Percentiles rank a stretch among this genome's conserved stretches.
These are phyloP conservation scores for Aureobasidium melanogenum DNA, from an alignment of 2,329 filamentous ascomycete genomes.

Conservation along the genomic window DNA sequence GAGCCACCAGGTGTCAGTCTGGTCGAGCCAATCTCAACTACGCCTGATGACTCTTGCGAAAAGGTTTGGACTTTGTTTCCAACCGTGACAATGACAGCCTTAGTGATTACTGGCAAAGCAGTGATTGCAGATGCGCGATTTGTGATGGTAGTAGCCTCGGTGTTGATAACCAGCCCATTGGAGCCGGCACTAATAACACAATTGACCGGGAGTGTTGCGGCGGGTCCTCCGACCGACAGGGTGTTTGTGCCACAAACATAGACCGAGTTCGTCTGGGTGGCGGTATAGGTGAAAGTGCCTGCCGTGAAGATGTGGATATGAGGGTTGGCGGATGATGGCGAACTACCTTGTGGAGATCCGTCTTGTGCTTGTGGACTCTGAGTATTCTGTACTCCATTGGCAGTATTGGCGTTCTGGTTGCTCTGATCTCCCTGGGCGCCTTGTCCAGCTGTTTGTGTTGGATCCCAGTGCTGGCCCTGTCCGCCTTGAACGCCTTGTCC, in stretches of 20 bases:
- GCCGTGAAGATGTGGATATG: background rate
- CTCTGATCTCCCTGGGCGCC: background rate
- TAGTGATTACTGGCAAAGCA: background rate
- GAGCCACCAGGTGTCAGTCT: constrained; percentile 15
- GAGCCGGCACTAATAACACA: background rate
- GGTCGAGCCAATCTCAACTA: constrained; percentile 15
- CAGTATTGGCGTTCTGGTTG: background rate
- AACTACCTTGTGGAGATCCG: background rate
- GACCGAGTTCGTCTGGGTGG: background rate
- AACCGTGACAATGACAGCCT: background rate
- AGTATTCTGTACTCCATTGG: background rate
- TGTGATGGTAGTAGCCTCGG: background rate
- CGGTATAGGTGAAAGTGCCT: background rate
- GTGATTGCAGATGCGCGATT: background rate
- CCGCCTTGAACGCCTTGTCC: background rate
- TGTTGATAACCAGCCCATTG: background rate
- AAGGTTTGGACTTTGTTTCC: constrained; percentile 10
- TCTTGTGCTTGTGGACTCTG: background rate
- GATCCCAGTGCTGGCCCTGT: background rate
- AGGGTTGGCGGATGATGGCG: background rate
- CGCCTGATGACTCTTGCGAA: background rate
- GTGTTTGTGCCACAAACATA: background rate
- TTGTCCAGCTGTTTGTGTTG: background rate
- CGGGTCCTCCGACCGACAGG: background rate
- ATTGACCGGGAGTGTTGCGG: background rate